Base-by-base conservation (phyloP, 169 alveolate genomes). In the Babesia bovis region DNA sequence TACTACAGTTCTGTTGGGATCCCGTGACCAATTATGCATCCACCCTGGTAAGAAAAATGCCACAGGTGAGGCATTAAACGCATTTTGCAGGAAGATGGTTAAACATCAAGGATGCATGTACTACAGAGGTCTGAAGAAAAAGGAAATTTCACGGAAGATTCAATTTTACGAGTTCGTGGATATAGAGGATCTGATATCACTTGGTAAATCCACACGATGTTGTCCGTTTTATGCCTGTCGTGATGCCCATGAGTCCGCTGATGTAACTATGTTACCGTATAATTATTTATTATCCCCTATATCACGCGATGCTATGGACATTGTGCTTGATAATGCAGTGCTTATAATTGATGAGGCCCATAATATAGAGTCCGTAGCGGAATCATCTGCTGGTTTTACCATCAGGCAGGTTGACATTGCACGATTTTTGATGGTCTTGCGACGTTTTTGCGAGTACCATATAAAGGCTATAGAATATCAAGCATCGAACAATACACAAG, bases 261-360 rank as follows among this genome's bases (percentile, higher is more conserved):
- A 95, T 78, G 71, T 96, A 17, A 91, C 93, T 12, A 70, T 96
- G 45, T 66, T 95, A 49, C 98, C 99, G 9, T 96, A 95, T 83
- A 94, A 96, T 83, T 96, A 94, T 82, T 72, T 96, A 25, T 66
- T 96, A 38, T 94, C 89, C 66, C 90, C 91, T 49, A 83, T 87
- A 35, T 72, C 94, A 23, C 85, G 96, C 35, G 90, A 90, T 41
- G 83, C 91, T 30, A 57, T 92, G 66, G 89, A 91, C 40, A 67
- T 96, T 6, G 74, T 87, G 44, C 67, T 95, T 38, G 72, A 87
- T 26, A 87, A 94, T 69, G 57, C 95, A 12, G 82, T 95, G 21
- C 69, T 96, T 23, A 92, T 96, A 40, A 93, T 96, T 42, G 99
- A 96, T 79, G 99, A 96, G 76, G 99, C 97, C 15, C 99, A 96